phyloP scores from a whole-genome alignment of 129 eudicot species.

The Saposhnikovia divaricata region DNA sequence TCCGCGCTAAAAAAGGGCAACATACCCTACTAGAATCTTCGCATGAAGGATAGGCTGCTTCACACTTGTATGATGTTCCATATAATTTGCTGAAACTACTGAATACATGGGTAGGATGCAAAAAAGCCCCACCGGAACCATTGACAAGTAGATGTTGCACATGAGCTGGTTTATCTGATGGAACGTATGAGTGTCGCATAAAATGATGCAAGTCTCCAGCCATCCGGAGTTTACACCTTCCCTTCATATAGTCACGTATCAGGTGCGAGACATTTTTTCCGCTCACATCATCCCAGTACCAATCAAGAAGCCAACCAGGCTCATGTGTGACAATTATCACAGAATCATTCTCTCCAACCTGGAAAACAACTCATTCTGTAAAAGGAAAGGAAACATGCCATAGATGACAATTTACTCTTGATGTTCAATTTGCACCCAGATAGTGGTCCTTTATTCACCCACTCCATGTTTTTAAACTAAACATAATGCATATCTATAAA shows the following conservation, averaged over 20 bases:
- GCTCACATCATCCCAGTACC: slow-evolving; percentile 88
- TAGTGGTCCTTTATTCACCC: neutral
- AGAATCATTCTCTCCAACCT: slow-evolving; percentile 82
- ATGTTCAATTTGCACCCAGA: neutral
- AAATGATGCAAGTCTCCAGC: slow-evolving; percentile 96
- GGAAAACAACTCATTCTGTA: slow-evolving; percentile 8
- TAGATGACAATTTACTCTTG: neutral
- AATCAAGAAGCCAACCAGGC: slow-evolving; percentile 93
- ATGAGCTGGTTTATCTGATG: slow-evolving; percentile 65
- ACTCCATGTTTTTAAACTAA: neutral
- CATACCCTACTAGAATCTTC: slow-evolving; percentile 96
- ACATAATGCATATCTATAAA: neutral
- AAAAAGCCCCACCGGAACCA: slow-evolving; percentile 97
- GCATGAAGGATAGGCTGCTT: slow-evolving; percentile 82
- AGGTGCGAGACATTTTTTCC: slow-evolving; percentile 83
- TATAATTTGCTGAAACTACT: slow-evolving; percentile 52
- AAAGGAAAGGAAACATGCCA: neutral
- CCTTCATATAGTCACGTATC: slow-evolving; percentile 67
- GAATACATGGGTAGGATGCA: slow-evolving; percentile 97
- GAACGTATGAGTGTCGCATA: slow-evolving; percentile 88
- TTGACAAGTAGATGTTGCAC: slow-evolving; percentile 92
- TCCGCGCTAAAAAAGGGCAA: neutral
- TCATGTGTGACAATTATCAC: slow-evolving; percentile 98
- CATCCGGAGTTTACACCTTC: slow-evolving; percentile 85
- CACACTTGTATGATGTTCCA: slow-evolving; percentile 63